Percentiles rank a stretch among this genome's conserved stretches.
These are phyloP conservation scores for Cyberlindnera euphorbiiphila DNA, from an alignment of 805 yeast genomes.

Conservation along the genomic window DNA sequence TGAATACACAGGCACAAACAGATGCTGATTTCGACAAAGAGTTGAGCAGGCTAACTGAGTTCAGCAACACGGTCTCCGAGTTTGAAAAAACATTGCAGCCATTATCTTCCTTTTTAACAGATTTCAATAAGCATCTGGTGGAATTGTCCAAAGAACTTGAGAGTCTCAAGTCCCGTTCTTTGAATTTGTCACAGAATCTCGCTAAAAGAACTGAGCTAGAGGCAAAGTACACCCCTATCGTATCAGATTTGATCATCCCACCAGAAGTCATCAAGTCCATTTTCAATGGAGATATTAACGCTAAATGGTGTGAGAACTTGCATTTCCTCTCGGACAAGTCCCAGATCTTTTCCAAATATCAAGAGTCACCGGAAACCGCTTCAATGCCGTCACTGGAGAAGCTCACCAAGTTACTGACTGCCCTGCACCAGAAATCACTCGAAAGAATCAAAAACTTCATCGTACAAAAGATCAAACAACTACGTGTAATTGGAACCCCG, in stretches of 20 bases:
- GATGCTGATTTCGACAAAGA: conserved; percentile 11
- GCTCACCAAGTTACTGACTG: conserved; percentile 36
- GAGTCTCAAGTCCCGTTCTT: conserved; percentile 50
- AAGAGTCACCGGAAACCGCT: conserved; percentile 14
- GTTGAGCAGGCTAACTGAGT: conserved; percentile 16
- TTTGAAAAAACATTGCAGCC: conserved; percentile 38
- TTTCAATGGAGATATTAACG: conserved; percentile 50
- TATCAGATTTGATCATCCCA: conserved; percentile 70
- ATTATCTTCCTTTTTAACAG: conserved; percentile 46
- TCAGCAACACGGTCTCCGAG: conserved; percentile 15
- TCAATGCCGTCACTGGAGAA: conserved; percentile 21
- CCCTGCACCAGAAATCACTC: conserved; percentile 57
- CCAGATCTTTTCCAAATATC: conserved; percentile 46
- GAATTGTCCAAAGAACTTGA: conserved; percentile 59
- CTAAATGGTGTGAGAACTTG: conserved; percentile 64
- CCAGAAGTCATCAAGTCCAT: conserved; percentile 63
- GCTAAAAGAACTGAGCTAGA: conserved; percentile 46
- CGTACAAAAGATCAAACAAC: conserved; percentile 57
- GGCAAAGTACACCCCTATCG: conserved; percentile 62
- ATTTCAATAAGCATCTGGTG: conserved; percentile 56
- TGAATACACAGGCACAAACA: conserved; percentile 1
- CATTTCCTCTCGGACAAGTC: conserved; percentile 54
- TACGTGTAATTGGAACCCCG: conserved; percentile 60
- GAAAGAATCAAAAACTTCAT: conserved; percentile 75
- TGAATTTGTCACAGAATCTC: conserved; percentile 44